Base-by-base conservation (phyloP, 371 early-diverging fungal genomes). In the Apophysomyces ossiformis region DNA sequence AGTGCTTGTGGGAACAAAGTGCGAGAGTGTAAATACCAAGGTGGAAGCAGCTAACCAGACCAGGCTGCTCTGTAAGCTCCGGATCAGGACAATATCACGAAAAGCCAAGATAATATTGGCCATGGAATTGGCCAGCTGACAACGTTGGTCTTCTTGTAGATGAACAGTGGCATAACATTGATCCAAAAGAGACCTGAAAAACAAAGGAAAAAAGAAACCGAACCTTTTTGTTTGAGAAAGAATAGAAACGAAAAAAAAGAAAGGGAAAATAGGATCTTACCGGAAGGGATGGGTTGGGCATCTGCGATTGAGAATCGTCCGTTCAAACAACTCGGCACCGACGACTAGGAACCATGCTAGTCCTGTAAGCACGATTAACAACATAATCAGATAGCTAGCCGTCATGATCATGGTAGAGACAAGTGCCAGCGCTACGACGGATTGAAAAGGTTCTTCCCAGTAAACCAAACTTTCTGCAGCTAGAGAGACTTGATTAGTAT, bases 391-490 rank as follows among this genome's bases (percentile, higher is more conserved):
- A 21, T 50, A 50, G 16, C 54, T 50, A 21, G 54, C 16, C 4
- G 54, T 50, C 54, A 50, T 50, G 21, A 50, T 50, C 54, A 50
- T 50, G 21, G 54, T 9, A 21, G 54, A 50, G 21, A 50, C 21
- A 16, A 50, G 21, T 4, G 21, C 54, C 5, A 50, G 54, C 2
- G 54, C 54, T 11, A 50, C 54, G 21, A 50, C 54, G 4, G 54
- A 50, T 21, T 26, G 54, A 50, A 50, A 50, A 7, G 54, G 54
- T 21, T 50, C 54, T 11, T 50, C 54, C 54, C 54, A 50, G 11
- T 50, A 50, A 11, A 50, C 21, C 54, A 50, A 21, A 9, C 21
- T 4, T 26, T 50, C 18, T 32, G 21, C 21, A 5, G 54, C 54
- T 50, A 50, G 5, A 1, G 13, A 41, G 1, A 26, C 32, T 26